Evolutionary conservation across 768 basidiomycete species (phyloP).

Genomic region (Phanerochaete sordida): DNA sequence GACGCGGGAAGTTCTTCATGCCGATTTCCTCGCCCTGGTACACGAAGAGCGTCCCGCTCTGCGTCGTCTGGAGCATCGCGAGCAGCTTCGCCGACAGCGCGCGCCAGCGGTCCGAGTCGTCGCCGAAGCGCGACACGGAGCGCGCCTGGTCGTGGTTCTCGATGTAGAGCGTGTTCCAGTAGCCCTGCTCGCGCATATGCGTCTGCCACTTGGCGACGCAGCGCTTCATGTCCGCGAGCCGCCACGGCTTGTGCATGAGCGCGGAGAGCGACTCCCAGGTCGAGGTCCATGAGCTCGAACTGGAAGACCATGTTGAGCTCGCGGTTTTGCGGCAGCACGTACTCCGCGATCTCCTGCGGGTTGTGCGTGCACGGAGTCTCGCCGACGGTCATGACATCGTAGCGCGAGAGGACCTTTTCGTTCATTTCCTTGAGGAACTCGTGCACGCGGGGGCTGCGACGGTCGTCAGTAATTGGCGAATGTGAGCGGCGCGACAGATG

Average conservation of each 20-base stretch:
- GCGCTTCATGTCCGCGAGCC: constrained; percentile 47
- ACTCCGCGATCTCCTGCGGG: constrained; percentile 46
- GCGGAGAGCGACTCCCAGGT: constrained; percentile 39
- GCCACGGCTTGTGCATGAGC: constrained; percentile 46
- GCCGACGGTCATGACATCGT: constrained; percentile 62
- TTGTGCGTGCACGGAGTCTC: constrained; percentile 60
- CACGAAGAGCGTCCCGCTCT: constrained; percentile 65
- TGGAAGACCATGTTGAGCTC: constrained; percentile 67
- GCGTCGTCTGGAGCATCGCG: constrained; percentile 55
- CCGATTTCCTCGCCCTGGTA: constrained; percentile 79
- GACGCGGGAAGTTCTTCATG: constrained; percentile 55
- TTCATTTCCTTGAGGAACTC: constrained; percentile 70
- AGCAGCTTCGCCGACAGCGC: constrained; percentile 60
- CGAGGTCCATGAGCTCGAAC: constrained; percentile 60
- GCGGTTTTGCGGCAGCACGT: constrained; percentile 53
- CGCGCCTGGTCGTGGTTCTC: constrained; percentile 73
- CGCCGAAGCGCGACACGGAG: constrained; percentile 62
- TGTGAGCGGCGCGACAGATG: too few relatives aligned
- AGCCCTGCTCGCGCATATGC: constrained; percentile 53
- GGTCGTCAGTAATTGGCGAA: too few relatives aligned
- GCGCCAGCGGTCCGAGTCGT: constrained; percentile 56
- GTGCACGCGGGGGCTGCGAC: constrained; percentile 57
- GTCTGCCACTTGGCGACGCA: constrained; percentile 49
- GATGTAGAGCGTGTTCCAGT: constrained; percentile 69
- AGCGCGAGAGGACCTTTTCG: constrained; percentile 51